A percentile compares a stretch with the other conserved stretches of the same genome.
Conservation (phyloP, 208 protist genomes). For the Trichomonas gallinae region DNA sequence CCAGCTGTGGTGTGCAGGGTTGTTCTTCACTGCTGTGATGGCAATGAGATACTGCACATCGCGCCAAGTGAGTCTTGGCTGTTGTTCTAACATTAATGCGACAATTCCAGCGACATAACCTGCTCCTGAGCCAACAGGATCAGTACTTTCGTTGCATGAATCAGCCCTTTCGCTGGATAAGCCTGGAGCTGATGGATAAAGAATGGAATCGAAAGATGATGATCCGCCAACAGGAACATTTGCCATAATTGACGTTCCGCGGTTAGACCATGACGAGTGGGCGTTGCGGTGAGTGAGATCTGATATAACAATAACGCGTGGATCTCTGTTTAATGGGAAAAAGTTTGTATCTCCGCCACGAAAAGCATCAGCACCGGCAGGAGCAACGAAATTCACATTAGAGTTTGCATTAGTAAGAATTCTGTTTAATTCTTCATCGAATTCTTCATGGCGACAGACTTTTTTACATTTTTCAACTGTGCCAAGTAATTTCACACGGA, state of each 20-base stretch:
- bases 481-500: neutral
- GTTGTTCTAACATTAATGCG: neutral
- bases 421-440: neutral
- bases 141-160: neutral
- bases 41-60: neutral
- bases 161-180: neutral
- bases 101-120: neutral
- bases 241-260: neutral
- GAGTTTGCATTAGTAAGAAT: neutral
- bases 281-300: neutral
- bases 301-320: neutral
- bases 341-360: neutral
- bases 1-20: neutral
- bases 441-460: neutral
- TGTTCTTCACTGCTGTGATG: neutral
- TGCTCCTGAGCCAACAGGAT: neutral
- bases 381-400: neutral
- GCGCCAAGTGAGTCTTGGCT: neutral
- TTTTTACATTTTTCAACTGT: neutral
- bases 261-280: neutral
- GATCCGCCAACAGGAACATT: neutral
- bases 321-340: neutral
- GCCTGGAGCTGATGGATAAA: neutral
- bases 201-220: neutral
- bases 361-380: neutral